Evolutionary conservation across 1,284 basidiomycete genomes (phyloP).

Genomic region (Neonothopanus nambi): DNA sequence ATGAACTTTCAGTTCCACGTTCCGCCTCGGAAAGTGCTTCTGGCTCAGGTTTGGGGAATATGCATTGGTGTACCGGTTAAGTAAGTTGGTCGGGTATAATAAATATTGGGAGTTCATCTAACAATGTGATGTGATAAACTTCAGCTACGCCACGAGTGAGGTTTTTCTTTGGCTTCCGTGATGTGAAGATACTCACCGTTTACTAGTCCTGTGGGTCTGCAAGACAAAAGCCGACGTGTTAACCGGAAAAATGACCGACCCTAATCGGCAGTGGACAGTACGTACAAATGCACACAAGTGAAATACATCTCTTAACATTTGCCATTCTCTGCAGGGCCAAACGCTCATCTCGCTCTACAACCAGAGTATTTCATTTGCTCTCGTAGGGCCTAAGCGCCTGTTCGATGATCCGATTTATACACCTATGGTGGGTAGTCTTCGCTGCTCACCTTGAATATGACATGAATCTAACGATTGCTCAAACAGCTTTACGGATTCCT

Average conservation of each 20-base stretch:
- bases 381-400: slow-evolving; percentile 25
- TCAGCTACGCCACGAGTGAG: slow-evolving; percentile 22
- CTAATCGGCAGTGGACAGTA: slow-evolving; percentile 27
- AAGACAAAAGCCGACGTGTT: slow-evolving; percentile 24
- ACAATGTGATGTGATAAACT: neutral
- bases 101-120: no score
- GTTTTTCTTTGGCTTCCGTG: slow-evolving; percentile 13
- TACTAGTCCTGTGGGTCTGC: slow-evolving; percentile 17
- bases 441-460: no score
- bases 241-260: slow-evolving; percentile 20
- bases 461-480: neutral
- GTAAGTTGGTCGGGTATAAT: slow-evolving; percentile 16
- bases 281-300: neutral
- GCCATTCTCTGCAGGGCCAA: slow-evolving; percentile 21
- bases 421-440: slow-evolving; percentile 12
- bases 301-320: neutral
- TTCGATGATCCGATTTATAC: slow-evolving; percentile 25
- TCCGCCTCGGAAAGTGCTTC: slow-evolving; percentile 23
- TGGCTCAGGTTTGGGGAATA: slow-evolving; percentile 27
- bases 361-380: slow-evolving; percentile 26
- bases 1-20: slow-evolving; percentile 22
- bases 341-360: slow-evolving; percentile 27
- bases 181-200: neutral
- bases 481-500: slow-evolving; percentile 25
- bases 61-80: slow-evolving; percentile 26